Base-by-base conservation (phyloP, 352 stramenopile genomes). In the Plasmopara muralis region DNA sequence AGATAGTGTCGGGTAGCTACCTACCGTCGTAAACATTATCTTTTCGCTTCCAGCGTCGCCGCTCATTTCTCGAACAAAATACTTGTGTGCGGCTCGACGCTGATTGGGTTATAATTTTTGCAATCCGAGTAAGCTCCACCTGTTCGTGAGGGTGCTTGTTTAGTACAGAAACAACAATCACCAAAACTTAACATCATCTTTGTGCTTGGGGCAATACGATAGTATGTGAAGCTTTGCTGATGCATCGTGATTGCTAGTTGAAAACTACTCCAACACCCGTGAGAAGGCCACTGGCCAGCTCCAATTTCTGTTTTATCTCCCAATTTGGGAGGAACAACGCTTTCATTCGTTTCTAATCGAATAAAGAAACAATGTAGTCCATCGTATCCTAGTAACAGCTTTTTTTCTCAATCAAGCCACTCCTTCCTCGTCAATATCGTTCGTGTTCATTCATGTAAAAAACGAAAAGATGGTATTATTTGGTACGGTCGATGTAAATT, bases 211-310 rank as follows among this genome's bases (percentile, higher is more conserved):
- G 84, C 84, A 94, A 94, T 83, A 95, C 84, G 84, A 92, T 85
- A 84, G 84, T 79, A 80, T 84, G 82, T 95, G 84, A 95, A 93
- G 84, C 82, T 93, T 58, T 92, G 84, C 84, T 93, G 84, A 95
- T 91, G 80, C 82, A 83, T 95, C 84, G 84, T 95, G 83, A 91
- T 95, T 95, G 84, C 84, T 95, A 95, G 82, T 95, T 95, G 84
- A 92, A 95, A 95, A 95, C 84, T 95, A 95, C 79, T 95, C 84
- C 84, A 95, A 95, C 68, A 78, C 79, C 69, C 66, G 84, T 95
- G 82, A 74, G 76, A 79, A 86, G 76, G 80, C 84, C 82, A 91
- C 80, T 90, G 82, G 82, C 84, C 80, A 68, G 70, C 74, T 81
- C 81, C 84, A 95, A 93, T 95, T 95, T 95, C 83, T 95, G 84